A percentile compares a stretch with the other conserved stretches of the same genome.
Conservation (phyloP, 2,329 filamentous ascomycete genomes). For the Mollisiaceae sp. region DNA sequence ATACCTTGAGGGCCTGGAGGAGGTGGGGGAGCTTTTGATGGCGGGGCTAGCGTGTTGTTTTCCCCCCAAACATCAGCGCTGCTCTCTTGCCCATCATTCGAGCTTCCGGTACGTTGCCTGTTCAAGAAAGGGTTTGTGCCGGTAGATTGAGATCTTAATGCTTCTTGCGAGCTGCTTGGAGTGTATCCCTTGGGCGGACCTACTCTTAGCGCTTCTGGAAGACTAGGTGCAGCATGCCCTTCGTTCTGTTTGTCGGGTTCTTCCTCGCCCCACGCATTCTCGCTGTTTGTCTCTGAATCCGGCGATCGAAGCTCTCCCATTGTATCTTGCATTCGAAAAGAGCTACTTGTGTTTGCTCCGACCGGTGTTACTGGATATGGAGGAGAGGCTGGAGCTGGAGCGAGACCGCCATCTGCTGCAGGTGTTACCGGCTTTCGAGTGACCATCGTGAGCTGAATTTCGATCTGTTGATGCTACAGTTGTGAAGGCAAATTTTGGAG, state of each 20-base stretch:
- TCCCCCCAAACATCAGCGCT: constrained; percentile 40
- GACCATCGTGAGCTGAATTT: constrained; percentile 33
- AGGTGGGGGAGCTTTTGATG: constrained; percentile 29
- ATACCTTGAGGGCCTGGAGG: constrained; percentile 32
- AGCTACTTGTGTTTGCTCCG: constrained; percentile 17
- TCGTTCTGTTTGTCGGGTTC: constrained; percentile 18
- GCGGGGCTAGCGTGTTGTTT: constrained; percentile 24
- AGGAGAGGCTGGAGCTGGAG: constrained; percentile 19
- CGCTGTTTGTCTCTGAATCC: constrained; percentile 28
- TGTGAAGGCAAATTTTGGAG: background rate
- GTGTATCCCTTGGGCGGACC: constrained; percentile 33
- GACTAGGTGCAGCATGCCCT: constrained; percentile 10
- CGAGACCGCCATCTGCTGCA: constrained; percentile 22
- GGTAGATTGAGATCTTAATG: constrained; percentile 23
- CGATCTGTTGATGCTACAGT: background rate
- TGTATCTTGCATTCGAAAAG: constrained; percentile 29
- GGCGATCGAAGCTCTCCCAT: constrained; percentile 26
- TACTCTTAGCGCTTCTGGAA: constrained; percentile 39
- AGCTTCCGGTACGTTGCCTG: constrained; percentile 30
- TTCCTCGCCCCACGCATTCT: constrained; percentile 36
- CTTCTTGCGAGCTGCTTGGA: constrained; percentile 35
- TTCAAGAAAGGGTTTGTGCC: constrained; percentile 42
- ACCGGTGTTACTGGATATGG: constrained; percentile 39
- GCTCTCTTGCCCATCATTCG: constrained; percentile 32
- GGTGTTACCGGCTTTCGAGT: constrained; percentile 39